Base-by-base conservation (phyloP, 2,329 filamentous ascomycete species). In the Annulohypoxylon truncatum region DNA sequence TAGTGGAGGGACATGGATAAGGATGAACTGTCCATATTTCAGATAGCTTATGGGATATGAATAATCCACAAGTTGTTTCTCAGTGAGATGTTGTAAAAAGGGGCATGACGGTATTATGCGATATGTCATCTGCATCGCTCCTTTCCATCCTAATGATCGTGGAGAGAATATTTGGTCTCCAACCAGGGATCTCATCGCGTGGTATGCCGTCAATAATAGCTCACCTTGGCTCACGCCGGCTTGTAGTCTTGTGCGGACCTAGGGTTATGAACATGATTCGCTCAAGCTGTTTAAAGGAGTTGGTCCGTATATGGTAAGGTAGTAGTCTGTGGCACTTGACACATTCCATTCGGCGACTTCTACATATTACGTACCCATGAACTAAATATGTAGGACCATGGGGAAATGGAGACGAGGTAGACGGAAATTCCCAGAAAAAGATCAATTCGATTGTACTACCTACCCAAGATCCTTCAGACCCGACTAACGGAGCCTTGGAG, bases 291-390 rank as follows among this genome's bases (percentile, higher is more conserved):
- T 10, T 47, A 33, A 44, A 12, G 15, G 22, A 15, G 33, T 20
- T 53, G 29, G 42, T 18, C 18, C 26, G 42, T 55, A 15, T 42
- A 52, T 56, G 42, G 12, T 20, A 47, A 46, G 50, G 61, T 66
- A 48, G 66, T 54, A 54, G 31, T 44, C 18, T 20, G 40, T 33
- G 26, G n/a, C 28, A 22, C 46, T 38, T 29, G 22, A 53, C 24
- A 38, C 42, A 20, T 53, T 50, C 13, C 18, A 46, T 54, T 40
- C 24, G 40, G 55, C 29, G 47, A 51, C 24, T 13, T 29, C 20
- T 15, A 6, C 20, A 40, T n/a, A 38, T 54, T 20, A 35, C 40
- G 20, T 22, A 38, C 38, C 18, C 40, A 56, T 50, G 35, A 38
- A 7, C 35, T 31, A 29, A 15, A 12, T 51, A 24, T 54, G 51